These are phyloP conservation scores for Trichocladium uniseriatum DNA, from an alignment of 495 filamentous ascomycete genomes.

Conservation along the genomic window DNA sequence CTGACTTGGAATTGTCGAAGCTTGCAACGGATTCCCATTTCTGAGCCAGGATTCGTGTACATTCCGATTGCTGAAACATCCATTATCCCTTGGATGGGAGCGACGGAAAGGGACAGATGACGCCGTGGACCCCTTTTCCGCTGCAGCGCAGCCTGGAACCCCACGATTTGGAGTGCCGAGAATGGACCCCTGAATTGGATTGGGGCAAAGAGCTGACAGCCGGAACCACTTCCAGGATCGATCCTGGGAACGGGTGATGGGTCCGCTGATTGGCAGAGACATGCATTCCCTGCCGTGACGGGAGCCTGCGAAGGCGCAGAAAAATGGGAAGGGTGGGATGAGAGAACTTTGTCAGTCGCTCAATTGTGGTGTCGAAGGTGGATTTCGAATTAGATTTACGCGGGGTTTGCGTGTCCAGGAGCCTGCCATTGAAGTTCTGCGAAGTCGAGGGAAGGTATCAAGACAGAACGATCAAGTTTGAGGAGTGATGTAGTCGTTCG, in stretches of 20 bases:
- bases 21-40: no score
- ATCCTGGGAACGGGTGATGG: constrained; percentile 19
- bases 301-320: constrained; percentile 8
- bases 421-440: no score
- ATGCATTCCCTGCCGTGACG: not conserved
- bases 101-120: no score
- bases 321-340: not conserved
- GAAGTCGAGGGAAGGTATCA: no score
- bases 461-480: no score
- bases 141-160: not conserved
- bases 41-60: no score
- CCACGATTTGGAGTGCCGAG: not conserved
- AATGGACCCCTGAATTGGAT: not conserved
- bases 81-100: no score
- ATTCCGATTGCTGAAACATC: no score
- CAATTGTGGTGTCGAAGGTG: not conserved
- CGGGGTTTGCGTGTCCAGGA: no score
- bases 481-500: no score
- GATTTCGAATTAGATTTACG: not conserved
- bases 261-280: constrained; percentile 16
- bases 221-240: constrained; percentile 14
- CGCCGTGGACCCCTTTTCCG: no score
- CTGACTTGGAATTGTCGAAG: no score
- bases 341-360: not conserved
- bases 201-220: not conserved